phyloP scores from a whole-genome alignment of 2,329 filamentous ascomycete species.

The Scortechinia acanthostroma region DNA sequence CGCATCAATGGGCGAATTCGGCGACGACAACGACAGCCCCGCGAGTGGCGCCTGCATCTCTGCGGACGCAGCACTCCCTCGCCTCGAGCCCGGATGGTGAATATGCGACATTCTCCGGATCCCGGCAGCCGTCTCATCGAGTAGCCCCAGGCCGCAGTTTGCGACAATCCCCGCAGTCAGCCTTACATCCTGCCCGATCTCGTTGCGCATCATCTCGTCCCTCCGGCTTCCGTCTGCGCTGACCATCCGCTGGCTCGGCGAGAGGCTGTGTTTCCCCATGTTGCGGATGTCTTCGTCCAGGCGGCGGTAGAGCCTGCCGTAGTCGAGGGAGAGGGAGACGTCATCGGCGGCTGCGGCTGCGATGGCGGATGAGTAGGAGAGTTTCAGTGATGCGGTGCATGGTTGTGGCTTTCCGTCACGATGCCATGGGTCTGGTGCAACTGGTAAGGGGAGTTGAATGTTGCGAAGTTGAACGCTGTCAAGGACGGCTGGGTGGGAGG shows the following conservation, averaged over 20 bases:
- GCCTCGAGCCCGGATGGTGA: constrained; percentile 7
- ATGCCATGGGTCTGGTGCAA: constrained; percentile 34
- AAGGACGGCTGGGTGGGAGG: constrained; percentile 16
- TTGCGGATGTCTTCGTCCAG: constrained; percentile 12
- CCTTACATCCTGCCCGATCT: constrained; percentile 21
- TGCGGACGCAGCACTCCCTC: neutral
- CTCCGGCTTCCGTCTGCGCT: constrained; percentile 9
- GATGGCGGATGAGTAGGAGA: constrained; percentile 28
- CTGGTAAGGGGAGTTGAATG: constrained; percentile 23
- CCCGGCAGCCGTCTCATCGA: constrained; percentile 24
- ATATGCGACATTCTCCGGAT: constrained; percentile 17
- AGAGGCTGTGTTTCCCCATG: too few relatives aligned
- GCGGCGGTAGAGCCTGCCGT: constrained; percentile 33
- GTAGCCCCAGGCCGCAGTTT: constrained; percentile 18
- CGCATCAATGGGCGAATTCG: constrained; percentile 11
- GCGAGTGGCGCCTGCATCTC: neutral
- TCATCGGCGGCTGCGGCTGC: constrained; percentile 30
- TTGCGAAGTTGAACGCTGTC: constrained; percentile 27
- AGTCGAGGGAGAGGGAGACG: constrained; percentile 32
- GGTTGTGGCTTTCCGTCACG: constrained; percentile 32
- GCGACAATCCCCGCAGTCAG: constrained; percentile 21
- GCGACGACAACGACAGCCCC: constrained; percentile 4
- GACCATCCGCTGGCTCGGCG: constrained; percentile 12
- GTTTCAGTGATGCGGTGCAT: constrained; percentile 27
- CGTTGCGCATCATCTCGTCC: constrained; percentile 12